Conservation (phyloP, 176 grass and related monocot species). For the Stipa capillata region DNA sequence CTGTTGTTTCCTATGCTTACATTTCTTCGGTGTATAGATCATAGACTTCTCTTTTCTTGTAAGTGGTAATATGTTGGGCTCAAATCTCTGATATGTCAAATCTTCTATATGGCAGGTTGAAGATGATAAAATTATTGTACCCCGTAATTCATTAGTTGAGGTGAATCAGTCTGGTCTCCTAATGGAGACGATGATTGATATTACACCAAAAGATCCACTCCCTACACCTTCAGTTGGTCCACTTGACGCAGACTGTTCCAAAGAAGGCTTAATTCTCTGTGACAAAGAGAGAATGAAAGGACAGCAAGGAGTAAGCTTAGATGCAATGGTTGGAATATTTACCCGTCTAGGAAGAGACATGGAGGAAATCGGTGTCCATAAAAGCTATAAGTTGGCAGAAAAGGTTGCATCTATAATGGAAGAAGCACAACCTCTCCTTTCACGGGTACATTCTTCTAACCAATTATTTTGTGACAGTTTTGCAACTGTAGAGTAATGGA, state of each 20-base stretch:
- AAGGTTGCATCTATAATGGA: slow-evolving; percentile 88
- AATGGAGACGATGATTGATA: slow-evolving; percentile 95
- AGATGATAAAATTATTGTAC: slow-evolving; percentile 91
- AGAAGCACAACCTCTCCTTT: slow-evolving; percentile 91
- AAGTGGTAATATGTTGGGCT: background rate
- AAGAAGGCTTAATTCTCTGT: slow-evolving; percentile 87
- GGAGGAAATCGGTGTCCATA: slow-evolving; percentile 78
- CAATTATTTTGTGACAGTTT: background rate
- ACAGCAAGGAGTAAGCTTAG: slow-evolving; percentile 88
- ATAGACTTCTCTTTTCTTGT: background rate
- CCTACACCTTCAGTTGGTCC: slow-evolving; percentile 72
- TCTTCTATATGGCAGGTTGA: slow-evolving; percentile 50
- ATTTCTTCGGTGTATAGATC: background rate
- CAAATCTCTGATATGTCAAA: background rate
- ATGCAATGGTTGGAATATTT: slow-evolving; percentile 82
- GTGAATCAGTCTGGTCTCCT: slow-evolving; percentile 98
- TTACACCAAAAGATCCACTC: slow-evolving; percentile 81
- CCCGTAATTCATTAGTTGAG: slow-evolving; percentile 78
- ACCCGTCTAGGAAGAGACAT: slow-evolving; percentile 87
- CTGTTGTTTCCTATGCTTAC: background rate
- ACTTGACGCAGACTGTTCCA: slow-evolving; percentile 54
- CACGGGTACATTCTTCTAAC: slow-evolving; percentile 39
- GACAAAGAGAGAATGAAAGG: slow-evolving; percentile 90
- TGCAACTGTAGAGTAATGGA: too few relatives aligned
- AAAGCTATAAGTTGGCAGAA: slow-evolving; percentile 78